Evolutionary conservation across 768 basidiomycete genomes (phyloP).

Genomic region (Psilocybe sp.): DNA sequence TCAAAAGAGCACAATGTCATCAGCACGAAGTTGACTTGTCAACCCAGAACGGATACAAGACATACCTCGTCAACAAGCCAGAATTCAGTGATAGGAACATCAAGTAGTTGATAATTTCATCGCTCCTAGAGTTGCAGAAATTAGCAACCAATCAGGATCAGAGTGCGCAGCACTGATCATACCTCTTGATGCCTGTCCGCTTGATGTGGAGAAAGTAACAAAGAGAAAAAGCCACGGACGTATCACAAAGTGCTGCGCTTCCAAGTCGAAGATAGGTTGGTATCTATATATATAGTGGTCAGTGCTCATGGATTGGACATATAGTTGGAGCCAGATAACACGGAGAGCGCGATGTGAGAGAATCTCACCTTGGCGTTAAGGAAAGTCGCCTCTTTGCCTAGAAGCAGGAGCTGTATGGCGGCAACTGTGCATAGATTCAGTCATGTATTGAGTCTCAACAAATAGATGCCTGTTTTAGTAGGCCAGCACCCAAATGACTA

Average conservation of each 20-base stretch:
- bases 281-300: conserved; percentile 9
- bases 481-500: not conserved
- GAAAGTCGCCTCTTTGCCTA: conserved; percentile 21
- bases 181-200: conserved; percentile 31
- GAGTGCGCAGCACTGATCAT: not conserved
- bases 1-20: conserved; percentile 7
- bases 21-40: not conserved
- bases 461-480: not conserved
- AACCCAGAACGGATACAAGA: not conserved
- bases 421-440: conserved; percentile 17
- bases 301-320: not conserved
- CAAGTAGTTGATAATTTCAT: conserved; percentile 31
- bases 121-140: conserved; percentile 18
- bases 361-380: conserved; percentile 22
- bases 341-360: not conserved
- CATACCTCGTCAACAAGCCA: conserved; percentile 27
- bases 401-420: conserved; percentile 23
- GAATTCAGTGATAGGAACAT: conserved; percentile 31
- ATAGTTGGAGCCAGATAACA: not conserved
- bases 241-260: conserved; percentile 31
- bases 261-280: conserved; percentile 27
- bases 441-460: not conserved
- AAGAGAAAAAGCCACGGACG: conserved; percentile 25
- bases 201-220: conserved; percentile 29
- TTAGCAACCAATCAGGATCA: not conserved